Base-by-base conservation (phyloP, 176 grass and related monocot genomes). In the Ensete glaucum region DNA sequence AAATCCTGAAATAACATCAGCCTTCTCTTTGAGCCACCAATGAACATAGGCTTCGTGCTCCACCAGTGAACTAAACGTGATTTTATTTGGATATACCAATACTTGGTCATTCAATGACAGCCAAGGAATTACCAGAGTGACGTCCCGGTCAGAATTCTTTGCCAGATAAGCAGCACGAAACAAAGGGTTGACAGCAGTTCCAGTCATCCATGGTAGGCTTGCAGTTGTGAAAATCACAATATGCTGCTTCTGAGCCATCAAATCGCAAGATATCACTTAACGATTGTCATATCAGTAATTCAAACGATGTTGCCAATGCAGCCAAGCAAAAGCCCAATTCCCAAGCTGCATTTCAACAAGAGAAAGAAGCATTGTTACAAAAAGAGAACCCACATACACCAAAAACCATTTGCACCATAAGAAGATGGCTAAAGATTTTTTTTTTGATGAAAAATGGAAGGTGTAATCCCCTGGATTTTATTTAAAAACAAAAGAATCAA, bases 171-270 rank as follows among this genome's bases (percentile, higher is more conserved):
- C 88, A 3, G 88, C 88, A 48, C 90, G 95, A 81, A 94, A 99
- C 54, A 99, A 81, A 2, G 95, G 95, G 76, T 99, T 99, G 63
- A 99, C 83, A 2, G 95, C 83, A 59, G 95, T 98, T 3, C 95
- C 95, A 11, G 95, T 98, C 95, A 94, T 98, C 95, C 95, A 98
- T 1, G 90, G 88, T 68, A 98, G 78, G 80, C 88, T 91, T 60
- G 90, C 95, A 34, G 95, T 99, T 78, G 95, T 99, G 72, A 99
- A 94, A 80, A 99, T 94, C 0, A 82, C 69, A 50, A 99, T 78
- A 78, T 87, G 86, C 67, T 88, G 86, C 81, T 85, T 91, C 65
- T 23, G 49, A 50, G 84, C 80, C 95, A 99, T 93, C 23, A 62
- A 50, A 17, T 50, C 68, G 52, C 34, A 25, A 72, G 13, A 62